Conservation (phyloP, 2,329 filamentous ascomycete species). For the Curvularia sp. region DNA sequence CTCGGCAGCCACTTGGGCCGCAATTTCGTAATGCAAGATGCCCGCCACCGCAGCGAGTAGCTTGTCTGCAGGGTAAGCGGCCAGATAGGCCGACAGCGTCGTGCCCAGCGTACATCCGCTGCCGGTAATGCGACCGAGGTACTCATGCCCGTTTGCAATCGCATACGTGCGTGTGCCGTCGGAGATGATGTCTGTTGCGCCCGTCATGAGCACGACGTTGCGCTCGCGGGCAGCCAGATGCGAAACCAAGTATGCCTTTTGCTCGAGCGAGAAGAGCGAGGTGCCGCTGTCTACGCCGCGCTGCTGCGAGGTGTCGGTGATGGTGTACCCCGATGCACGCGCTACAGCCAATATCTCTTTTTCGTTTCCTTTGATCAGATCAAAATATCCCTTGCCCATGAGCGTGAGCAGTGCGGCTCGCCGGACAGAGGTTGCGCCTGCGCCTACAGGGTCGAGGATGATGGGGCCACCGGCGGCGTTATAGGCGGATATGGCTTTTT, state of each 20-base stretch:
- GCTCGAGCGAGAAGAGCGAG: constrained; percentile 60
- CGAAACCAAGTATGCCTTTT: constrained; percentile 69
- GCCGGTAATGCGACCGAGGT: constrained; percentile 75
- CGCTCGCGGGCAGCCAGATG: constrained; percentile 72
- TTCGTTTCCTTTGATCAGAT: constrained; percentile 94
- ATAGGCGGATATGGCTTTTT: constrained; percentile 79
- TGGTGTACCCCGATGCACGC: constrained; percentile 57
- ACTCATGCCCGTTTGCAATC: constrained; percentile 77
- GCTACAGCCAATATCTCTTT: constrained; percentile 80
- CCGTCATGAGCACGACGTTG: constrained; percentile 83
- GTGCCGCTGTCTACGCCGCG: constrained; percentile 82
- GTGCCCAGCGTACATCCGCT: constrained; percentile 85
- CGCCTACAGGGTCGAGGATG: constrained; percentile 88
- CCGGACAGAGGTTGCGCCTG: constrained; percentile 79
- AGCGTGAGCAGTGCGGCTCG: constrained; percentile 74
- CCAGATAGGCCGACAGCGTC: constrained; percentile 76
- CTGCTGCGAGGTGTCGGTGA: constrained; percentile 65
- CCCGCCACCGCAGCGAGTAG: constrained; percentile 77
- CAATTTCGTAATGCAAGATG: constrained; percentile 78
- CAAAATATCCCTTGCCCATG: constrained; percentile 76
- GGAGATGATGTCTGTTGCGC: constrained; percentile 76
- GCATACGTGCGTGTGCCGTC: constrained; percentile 73
- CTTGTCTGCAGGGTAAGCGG: constrained; percentile 47
- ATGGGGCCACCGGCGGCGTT: constrained; percentile 78
- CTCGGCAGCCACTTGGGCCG: constrained; percentile 70